Conservation (phyloP, 371 early-diverging fungal species). For the Sporodiniella umbellata region DNA sequence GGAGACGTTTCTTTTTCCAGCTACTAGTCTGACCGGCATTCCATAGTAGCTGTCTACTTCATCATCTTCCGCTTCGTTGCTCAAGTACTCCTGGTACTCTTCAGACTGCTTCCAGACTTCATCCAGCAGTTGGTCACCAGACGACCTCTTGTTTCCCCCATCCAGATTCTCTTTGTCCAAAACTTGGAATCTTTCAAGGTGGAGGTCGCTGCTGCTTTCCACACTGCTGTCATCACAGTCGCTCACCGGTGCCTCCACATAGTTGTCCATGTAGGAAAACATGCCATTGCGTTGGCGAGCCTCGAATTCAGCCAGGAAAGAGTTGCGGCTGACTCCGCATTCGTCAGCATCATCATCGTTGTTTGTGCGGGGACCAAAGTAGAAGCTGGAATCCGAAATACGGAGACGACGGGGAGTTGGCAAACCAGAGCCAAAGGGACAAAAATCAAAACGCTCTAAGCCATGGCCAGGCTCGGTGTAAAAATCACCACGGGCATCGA, state of each 20-base stretch:
- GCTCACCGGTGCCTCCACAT: neutral
- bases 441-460: no score
- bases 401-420: no score
- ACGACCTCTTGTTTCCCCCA: neutral
- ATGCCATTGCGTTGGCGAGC: neutral
- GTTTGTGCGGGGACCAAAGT: neutral
- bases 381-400: no score
- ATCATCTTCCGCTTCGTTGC: neutral
- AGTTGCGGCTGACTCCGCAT: neutral
- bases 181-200: neutral
- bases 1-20: neutral
- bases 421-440: no score
- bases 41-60: neutral
- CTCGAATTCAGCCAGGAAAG: neutral
- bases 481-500: no score
- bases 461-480: no score
- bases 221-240: neutral
- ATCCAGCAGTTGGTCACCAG: slow-evolving; percentile 12
- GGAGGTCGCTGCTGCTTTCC: neutral
- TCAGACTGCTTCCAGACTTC: slow-evolving; percentile 19
- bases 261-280: neutral
- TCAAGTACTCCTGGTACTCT: slow-evolving; percentile 21
- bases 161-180: neutral
- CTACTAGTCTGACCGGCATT: neutral
- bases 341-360: neutral